These are phyloP conservation scores for Calophaca sinica DNA, from an alignment of 306 rosid genomes.

Conservation along the genomic window DNA sequence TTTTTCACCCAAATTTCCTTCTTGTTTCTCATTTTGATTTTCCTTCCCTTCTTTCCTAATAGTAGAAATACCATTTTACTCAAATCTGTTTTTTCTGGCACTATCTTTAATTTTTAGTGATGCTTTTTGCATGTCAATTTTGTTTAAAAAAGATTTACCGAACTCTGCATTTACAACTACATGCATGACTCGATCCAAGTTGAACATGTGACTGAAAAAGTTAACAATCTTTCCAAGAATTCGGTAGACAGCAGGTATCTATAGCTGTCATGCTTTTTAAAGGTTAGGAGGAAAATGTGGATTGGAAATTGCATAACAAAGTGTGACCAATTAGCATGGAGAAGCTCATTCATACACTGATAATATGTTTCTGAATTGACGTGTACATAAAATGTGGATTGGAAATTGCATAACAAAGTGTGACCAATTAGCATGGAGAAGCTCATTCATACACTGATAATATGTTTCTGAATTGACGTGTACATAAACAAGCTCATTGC, in stretches of 20 bases:
- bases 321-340: background rate
- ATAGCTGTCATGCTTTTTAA: background rate
- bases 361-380: no score
- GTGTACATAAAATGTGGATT: background rate
- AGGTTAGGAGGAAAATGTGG: conserved; percentile 3
- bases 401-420: background rate
- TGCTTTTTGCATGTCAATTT: no score
- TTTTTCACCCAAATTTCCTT: background rate
- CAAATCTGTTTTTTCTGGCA: background rate
- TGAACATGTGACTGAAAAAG: conserved; percentile 5
- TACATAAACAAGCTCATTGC: background rate
- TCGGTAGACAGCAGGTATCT: background rate
- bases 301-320: background rate
- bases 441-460: background rate
- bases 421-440: background rate
- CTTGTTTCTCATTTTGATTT: no score
- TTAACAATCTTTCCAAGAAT: conserved; percentile 3
- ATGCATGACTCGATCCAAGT: conserved; percentile 1
- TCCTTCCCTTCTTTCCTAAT: background rate
- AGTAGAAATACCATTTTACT: background rate
- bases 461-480: background rate
- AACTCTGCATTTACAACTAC: background rate
- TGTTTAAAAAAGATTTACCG: no score
- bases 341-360: no score
- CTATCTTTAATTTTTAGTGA: no score